These are phyloP conservation scores for Dactylorhiza incarnata DNA, from an alignment of 106 monocot species.

Conservation along the genomic window DNA sequence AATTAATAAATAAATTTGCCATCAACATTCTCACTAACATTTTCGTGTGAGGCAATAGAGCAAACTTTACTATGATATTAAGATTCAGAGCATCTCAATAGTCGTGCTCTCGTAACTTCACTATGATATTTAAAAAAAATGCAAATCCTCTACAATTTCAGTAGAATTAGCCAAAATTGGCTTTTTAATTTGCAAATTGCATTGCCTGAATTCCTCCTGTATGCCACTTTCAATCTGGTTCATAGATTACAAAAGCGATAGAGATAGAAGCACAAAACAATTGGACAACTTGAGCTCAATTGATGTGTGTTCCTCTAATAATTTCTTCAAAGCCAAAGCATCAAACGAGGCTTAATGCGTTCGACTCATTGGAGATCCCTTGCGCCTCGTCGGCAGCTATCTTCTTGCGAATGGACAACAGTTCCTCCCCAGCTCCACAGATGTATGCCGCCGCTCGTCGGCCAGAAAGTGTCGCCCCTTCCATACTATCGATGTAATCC, in stretches of 20 bases:
- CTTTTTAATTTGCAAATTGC: neutral
- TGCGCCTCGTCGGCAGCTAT: slow-evolving; percentile 22
- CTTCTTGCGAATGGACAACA: slow-evolving; percentile 46
- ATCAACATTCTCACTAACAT: no score
- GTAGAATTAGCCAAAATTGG: neutral
- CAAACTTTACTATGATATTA: no score
- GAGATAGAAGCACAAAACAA: neutral
- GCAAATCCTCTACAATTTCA: neutral
- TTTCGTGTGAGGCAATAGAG: no score
- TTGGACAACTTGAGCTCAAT: slow-evolving; percentile 4
- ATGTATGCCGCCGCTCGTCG: slow-evolving; percentile 77
- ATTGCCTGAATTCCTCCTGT: slow-evolving; percentile 28
- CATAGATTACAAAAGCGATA: slow-evolving; percentile 4
- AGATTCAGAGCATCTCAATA: no score
- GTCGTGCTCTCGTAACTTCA: no score
- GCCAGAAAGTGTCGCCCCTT: slow-evolving; percentile 94
- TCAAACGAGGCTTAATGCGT: slow-evolving; percentile 36
- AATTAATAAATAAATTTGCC: no score
- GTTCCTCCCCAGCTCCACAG: slow-evolving; percentile 64
- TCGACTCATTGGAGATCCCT: neutral
- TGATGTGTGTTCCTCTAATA: slow-evolving; percentile 8
- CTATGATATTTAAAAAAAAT: no score
- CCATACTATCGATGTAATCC: slow-evolving; percentile 99
- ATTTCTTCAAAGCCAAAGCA: neutral
- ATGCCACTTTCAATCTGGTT: slow-evolving; percentile 23